Conservation (phyloP, 306 rosid genomes). For the Biancaea sappan region DNA sequence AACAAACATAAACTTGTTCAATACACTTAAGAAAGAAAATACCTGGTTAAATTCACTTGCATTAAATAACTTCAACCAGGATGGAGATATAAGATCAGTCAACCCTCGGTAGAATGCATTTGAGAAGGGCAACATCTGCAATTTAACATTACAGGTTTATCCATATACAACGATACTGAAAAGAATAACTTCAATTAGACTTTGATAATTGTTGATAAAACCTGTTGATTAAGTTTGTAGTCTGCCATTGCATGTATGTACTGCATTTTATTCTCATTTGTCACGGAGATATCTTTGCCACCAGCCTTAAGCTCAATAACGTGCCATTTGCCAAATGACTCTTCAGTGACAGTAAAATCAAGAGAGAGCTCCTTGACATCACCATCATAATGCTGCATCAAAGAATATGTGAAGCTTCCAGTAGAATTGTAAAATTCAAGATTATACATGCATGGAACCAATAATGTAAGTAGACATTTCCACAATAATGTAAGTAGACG, state of each 20-base stretch:
- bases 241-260: slow-evolving; percentile 96
- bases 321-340: slow-evolving; percentile 78
- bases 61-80: slow-evolving; percentile 95
- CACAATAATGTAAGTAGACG: background rate
- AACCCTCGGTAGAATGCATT: slow-evolving; percentile 90
- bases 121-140: slow-evolving; percentile 88
- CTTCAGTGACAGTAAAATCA: slow-evolving; percentile 97
- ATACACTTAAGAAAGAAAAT: slow-evolving; percentile 31
- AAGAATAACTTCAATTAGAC: slow-evolving; percentile 29
- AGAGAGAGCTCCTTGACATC: slow-evolving; percentile 80
- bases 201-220: slow-evolving; percentile 37
- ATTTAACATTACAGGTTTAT: slow-evolving; percentile 37
- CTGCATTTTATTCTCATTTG: slow-evolving; percentile 91
- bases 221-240: slow-evolving; percentile 97
- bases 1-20: slow-evolving; percentile 24
- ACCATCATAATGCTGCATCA: slow-evolving; percentile 79
- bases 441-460: slow-evolving; percentile 20
- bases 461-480: background rate
- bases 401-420: slow-evolving; percentile 37
- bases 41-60: slow-evolving; percentile 99
- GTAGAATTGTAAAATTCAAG: slow-evolving; percentile 23
- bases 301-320: slow-evolving; percentile 87
- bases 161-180: slow-evolving; percentile 19
- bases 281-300: slow-evolving; percentile 84
- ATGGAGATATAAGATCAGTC: slow-evolving; percentile 88